Evolutionary conservation across 2,329 filamentous ascomycete genomes (phyloP), one percentile per base, ranked within the genome.

Genomic region (Sphaerulina populicola): DNA sequence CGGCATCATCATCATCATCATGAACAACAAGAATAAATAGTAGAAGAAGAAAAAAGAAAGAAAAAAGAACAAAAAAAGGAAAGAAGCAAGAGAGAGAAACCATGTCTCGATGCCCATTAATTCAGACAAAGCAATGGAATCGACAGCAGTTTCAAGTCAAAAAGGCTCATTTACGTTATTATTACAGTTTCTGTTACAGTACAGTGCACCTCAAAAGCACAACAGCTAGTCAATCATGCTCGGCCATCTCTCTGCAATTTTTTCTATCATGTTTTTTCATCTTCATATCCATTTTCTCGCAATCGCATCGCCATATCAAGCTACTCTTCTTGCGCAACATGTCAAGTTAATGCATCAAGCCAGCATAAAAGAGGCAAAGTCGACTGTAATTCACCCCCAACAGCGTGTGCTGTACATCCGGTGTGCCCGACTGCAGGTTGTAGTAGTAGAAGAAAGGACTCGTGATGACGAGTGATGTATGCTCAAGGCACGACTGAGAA

Each of bases 201-300:
- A 49, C 46, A 49, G 38, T 49, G 29, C n/a, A 49, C 46, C 29
- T 42, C 46, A 49, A 49, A 49, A 41, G n/a, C 31, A 41, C 36
- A 47, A 47, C 45, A 47, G 21, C 18, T 27, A 47, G 14, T 33
- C 38, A 49, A 23, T 37, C 46, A 43, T 49, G 39, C 46, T 37
- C 46, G 37, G 18, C 15, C 46, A 49, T 49, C 46, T 49, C 46
- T 18, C 11, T 33, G n/a, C 6, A n/a, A 21, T 49, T 33, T 41
- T 30, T 33, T 41, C 27, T 39, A 8, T 31, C 27, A 30, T 42
- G 33, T 38, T 36, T 48, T 6, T 35, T 29, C 6, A 18, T 43
- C 29, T 18, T 33, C 38, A 43, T 36, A 11, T 23, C 36, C 18
- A 43, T 49, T 9, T 18, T 43, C 15, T 27, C 21, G 9, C n/a